A percentile compares a stretch with the other conserved stretches of the same genome.
Evolutionary conservation across 148 eudicot species (phyloP).

Genomic region (Persicaria tinctoria): DNA sequence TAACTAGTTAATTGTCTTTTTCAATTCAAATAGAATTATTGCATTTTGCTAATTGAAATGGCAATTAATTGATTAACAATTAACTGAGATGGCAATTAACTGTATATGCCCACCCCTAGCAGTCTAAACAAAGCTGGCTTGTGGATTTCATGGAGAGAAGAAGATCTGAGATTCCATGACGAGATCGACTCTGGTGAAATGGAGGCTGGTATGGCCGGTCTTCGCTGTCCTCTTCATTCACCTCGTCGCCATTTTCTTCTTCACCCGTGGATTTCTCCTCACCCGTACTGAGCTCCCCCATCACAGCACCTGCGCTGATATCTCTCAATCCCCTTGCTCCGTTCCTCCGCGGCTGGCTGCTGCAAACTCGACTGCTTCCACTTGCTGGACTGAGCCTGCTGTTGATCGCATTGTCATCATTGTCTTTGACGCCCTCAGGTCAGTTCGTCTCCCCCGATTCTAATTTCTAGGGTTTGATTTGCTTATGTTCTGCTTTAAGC

Average conservation of each 20-base stretch:
- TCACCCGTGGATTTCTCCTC: conserved; percentile 92
- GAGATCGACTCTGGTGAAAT: conserved; percentile 3
- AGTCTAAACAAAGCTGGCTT: too few species aligned
- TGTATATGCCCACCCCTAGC: too few species aligned
- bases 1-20: too few species aligned
- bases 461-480: not conserved
- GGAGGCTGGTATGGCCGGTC: conserved; percentile 33
- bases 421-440: conserved; percentile 89
- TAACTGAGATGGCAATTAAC: too few species aligned
- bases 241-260: conserved; percentile 47
- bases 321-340: conserved; percentile 51
- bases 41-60: too few species aligned
- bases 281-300: conserved; percentile 86
- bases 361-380: not conserved
- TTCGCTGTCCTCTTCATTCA: conserved; percentile 47
- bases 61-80: too few species aligned
- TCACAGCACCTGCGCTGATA: conserved; percentile 62
- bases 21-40: too few species aligned
- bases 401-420: conserved; percentile 73
- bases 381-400: conserved; percentile 76
- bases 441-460: not conserved
- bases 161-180: not conserved
- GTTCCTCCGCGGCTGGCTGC: conserved; percentile 5
- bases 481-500: not conserved
- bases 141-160: not conserved